Evolutionary conservation across 805 yeast genomes (phyloP).

Genomic region (Metschnikowia orientalis): DNA sequence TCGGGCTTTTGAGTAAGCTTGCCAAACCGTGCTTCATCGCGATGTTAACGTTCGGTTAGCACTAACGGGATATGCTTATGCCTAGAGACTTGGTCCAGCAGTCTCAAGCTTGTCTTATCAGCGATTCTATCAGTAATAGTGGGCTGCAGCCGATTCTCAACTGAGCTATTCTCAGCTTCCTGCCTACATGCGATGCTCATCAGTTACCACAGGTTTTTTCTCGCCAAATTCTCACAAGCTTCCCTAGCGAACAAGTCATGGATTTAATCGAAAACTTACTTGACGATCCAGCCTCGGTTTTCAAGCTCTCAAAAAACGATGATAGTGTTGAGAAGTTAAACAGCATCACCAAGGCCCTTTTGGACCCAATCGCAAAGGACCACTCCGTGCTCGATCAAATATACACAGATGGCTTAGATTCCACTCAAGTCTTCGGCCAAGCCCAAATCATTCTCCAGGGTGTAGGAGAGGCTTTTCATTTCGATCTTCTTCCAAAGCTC

Average conservation of each 20-base stretch:
- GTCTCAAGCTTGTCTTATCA: no score
- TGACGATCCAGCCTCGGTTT: conserved; percentile 15
- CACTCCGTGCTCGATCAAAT: conserved; percentile 74
- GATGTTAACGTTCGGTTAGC: no score
- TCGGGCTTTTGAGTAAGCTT: no score
- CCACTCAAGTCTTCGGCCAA: conserved; percentile 92
- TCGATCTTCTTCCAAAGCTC: conserved; percentile 51
- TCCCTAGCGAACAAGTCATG: conserved; percentile 7
- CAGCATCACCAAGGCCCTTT: conserved; percentile 40
- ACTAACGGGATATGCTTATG: no score
- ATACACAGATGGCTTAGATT: conserved; percentile 79
- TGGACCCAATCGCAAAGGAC: conserved; percentile 55
- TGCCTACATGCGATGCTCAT: conserved; percentile 18
- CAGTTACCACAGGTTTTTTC: conserved; percentile 4
- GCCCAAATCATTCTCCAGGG: conserved; percentile 79
- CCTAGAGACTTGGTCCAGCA: no score
- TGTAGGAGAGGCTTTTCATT: conserved; percentile 60
- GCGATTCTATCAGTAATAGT: no score
- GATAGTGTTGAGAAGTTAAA: conserved; percentile 21
- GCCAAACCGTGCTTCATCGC: no score
- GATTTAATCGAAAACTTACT: conserved; percentile 13
- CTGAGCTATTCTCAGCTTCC: no score
- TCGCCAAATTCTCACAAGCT: conserved; percentile 4
- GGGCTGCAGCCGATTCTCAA: no score
- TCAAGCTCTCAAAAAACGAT: conserved; percentile 9